phyloP scores from a whole-genome alignment of 2,329 filamentous ascomycete genomes.

The Penicillium sp. region DNA sequence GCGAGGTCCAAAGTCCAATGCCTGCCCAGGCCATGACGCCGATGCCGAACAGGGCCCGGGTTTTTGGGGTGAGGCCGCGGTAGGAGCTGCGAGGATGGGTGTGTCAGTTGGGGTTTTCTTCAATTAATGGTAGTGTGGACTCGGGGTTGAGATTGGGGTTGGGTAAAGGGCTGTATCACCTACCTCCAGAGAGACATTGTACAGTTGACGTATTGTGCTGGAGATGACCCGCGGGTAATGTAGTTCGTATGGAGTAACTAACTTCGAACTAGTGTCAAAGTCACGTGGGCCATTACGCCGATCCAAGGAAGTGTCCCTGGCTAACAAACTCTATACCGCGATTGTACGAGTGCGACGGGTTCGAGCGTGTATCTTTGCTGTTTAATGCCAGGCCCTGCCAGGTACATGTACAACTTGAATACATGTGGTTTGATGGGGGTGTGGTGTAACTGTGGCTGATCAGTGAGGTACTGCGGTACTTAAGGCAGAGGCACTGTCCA shows the following conservation, averaged over 20 bases:
- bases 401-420: constrained; percentile 16
- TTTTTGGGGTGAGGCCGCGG: constrained; percentile 68
- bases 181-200: constrained; percentile 45
- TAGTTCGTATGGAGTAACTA: not conserved
- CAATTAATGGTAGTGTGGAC: not conserved
- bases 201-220: not conserved
- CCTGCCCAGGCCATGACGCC: constrained; percentile 76
- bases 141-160: not conserved
- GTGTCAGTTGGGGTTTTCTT: not conserved
- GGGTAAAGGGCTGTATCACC: constrained; percentile 1
- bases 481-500: not conserved
- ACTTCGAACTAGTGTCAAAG: not conserved
- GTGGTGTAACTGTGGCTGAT: constrained; percentile 18
- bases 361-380: not conserved
- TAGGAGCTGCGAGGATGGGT: constrained; percentile 58
- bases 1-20: constrained; percentile 71
- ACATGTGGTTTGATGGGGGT: constrained; percentile 6
- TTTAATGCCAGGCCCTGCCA: constrained; percentile 7
- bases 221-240: not conserved
- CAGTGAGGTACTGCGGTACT: constrained; percentile 6
- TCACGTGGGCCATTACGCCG: not conserved
- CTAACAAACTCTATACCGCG: constrained; percentile 1
- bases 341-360: constrained; percentile 4
- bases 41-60: constrained; percentile 70
- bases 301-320: not conserved